A percentile compares a stretch with the other conserved stretches of the same genome.
phyloP scores from a whole-genome alignment of 768 basidiomycete genomes.

The Serendipita vermifera region DNA sequence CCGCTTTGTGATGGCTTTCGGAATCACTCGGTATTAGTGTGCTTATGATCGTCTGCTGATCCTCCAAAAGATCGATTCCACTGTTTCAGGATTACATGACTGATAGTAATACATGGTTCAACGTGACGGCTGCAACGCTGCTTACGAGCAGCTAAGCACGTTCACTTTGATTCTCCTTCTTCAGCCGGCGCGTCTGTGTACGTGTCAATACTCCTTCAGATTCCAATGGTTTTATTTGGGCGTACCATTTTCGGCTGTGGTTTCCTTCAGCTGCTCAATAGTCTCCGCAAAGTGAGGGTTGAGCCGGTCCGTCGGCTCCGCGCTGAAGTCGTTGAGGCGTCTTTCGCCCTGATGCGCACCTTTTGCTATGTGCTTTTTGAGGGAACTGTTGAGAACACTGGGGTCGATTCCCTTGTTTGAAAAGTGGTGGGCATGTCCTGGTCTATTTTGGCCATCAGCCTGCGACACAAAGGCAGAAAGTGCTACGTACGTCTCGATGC shows the following conservation, averaged over 20 bases:
- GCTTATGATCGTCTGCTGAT: too few relatives aligned
- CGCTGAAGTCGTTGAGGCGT: not conserved
- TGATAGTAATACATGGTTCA: too few relatives aligned
- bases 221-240: too few relatives aligned
- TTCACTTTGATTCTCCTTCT: not conserved
- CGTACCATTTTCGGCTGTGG: too few relatives aligned
- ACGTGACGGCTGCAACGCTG: too few relatives aligned
- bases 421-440: constrained; percentile 3
- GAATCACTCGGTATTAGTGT: too few relatives aligned
- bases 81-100: too few relatives aligned
- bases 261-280: not conserved
- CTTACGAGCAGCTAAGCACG: too few relatives aligned
- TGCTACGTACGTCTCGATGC: not conserved
- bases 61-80: too few relatives aligned
- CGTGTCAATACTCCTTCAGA: not conserved
- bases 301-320: not conserved
- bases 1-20: too few relatives aligned
- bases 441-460: not conserved
- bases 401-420: not conserved
- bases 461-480: too few relatives aligned
- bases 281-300: not conserved
- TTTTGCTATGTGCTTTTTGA: constrained; percentile 5
- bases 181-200: not conserved
- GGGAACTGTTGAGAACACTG: constrained; percentile 1
- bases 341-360: not conserved